Conservation (phyloP, 208 protist genomes). For the Wallacemonas rigidus region DNA sequence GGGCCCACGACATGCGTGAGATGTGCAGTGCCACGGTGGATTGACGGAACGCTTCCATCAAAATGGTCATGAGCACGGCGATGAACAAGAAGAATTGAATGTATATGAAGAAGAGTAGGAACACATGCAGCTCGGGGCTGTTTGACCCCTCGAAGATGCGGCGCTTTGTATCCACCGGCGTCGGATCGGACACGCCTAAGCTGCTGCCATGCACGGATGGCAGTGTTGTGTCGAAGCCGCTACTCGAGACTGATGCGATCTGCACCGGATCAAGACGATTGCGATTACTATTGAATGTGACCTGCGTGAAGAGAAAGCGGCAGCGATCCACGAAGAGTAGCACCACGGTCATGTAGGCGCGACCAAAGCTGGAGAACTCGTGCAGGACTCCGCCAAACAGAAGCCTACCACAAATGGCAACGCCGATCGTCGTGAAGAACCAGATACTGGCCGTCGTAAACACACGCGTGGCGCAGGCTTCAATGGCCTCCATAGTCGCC, state of each 20-base stretch:
- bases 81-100: slow-evolving; percentile 19
- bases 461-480: slow-evolving; percentile 10
- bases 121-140: slow-evolving; percentile 17
- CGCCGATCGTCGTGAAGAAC: slow-evolving; percentile 20
- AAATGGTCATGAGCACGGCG: slow-evolving; percentile 17
- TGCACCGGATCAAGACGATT: not conserved
- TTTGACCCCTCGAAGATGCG: slow-evolving; percentile 11
- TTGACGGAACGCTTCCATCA: slow-evolving; percentile 24
- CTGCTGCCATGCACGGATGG: slow-evolving; percentile 21
- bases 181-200: not conserved
- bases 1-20: not conserved
- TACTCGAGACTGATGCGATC: not conserved
- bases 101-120: slow-evolving; percentile 23
- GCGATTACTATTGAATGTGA: not conserved
- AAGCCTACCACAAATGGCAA: slow-evolving; percentile 10
- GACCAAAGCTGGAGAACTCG: slow-evolving; percentile 23
- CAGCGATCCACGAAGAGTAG: slow-evolving; percentile 25
- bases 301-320: slow-evolving; percentile 21
- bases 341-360: slow-evolving; percentile 22
- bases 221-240: slow-evolving; percentile 22
- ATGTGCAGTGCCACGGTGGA: slow-evolving; percentile 12
- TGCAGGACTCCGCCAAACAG: slow-evolving; percentile 14
- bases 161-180: slow-evolving; percentile 11
- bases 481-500: slow-evolving; percentile 19
- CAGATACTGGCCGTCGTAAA: slow-evolving; percentile 8